These are phyloP conservation scores for Leptosphaerulina australis DNA, from an alignment of 2,329 filamentous ascomycete species.

Conservation along the genomic window DNA sequence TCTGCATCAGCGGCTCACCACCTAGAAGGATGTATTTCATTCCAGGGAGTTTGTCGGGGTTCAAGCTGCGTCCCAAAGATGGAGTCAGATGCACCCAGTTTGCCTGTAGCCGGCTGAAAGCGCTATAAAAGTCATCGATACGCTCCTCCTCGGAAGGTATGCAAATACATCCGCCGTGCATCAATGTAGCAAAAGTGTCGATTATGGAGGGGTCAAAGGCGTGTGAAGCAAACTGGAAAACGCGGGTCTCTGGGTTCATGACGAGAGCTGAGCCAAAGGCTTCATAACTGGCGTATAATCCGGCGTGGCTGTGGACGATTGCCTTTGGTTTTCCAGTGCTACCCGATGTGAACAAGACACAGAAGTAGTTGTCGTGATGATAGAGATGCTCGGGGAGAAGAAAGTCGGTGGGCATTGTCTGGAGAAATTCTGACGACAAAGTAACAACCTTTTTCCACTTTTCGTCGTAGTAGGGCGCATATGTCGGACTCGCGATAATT, in stretches of 20 bases:
- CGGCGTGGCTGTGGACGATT: slow-evolving; percentile 65
- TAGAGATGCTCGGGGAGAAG: slow-evolving; percentile 38
- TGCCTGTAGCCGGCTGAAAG: slow-evolving; percentile 47
- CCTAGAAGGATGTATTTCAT: slow-evolving; percentile 16
- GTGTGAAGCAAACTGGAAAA: slow-evolving; percentile 61
- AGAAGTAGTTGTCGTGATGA: slow-evolving; percentile 53
- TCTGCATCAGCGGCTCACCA: slow-evolving; percentile 16
- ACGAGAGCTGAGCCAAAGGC: slow-evolving; percentile 7
- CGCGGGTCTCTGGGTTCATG: slow-evolving; percentile 41
- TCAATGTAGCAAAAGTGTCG: slow-evolving; percentile 62
- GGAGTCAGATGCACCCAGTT: slow-evolving; percentile 9
- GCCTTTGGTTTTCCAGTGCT: slow-evolving; percentile 58
- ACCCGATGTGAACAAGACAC: slow-evolving; percentile 59
- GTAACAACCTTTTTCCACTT: neutral
- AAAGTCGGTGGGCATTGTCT: neutral
- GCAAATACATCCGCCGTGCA: slow-evolving; percentile 65
- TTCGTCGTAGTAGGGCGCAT: neutral
- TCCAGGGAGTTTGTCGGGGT: slow-evolving; percentile 12
- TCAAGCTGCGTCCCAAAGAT: slow-evolving; percentile 6
- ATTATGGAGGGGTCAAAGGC: slow-evolving; percentile 61
- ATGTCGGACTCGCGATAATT: neutral
- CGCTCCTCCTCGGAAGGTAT: slow-evolving; percentile 59
- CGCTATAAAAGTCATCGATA: slow-evolving; percentile 58
- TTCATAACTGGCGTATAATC: slow-evolving; percentile 51
- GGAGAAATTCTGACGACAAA: neutral